Evolutionary conservation across 305 asterid species (phyloP).

Genomic region (Lippia alba): DNA sequence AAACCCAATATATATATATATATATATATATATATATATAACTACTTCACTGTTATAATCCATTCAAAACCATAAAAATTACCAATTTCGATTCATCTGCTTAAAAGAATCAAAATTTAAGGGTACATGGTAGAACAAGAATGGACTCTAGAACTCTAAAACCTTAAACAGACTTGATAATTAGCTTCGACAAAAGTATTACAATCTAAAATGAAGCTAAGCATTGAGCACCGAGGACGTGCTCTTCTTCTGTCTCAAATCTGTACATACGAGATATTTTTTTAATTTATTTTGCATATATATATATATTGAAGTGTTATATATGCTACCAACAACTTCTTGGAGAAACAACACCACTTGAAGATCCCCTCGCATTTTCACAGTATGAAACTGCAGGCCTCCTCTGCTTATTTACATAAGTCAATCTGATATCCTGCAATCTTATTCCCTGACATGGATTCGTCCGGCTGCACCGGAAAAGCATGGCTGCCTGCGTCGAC

Average conservation of each 20-base stretch:
- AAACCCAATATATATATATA: no score
- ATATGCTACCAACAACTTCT: conserved; percentile 52
- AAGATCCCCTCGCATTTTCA: conserved; percentile 59
- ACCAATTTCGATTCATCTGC: no score
- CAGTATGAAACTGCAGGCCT: conserved; percentile 61
- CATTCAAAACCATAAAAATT: no score
- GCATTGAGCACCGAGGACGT: background rate
- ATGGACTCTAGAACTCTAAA: no score
- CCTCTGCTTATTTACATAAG: conserved; percentile 39
- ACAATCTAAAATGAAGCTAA: background rate
- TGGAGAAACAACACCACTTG: conserved; percentile 54
- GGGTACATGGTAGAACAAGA: no score
- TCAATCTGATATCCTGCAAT: conserved; percentile 58
- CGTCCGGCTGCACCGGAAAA: conserved; percentile 63
- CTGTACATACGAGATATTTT: conserved; percentile 10
- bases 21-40: no score
- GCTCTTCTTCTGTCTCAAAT: background rate
- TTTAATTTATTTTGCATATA: no score
- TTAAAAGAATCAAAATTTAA: no score
- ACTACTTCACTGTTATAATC: no score
- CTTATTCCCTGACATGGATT: conserved; percentile 69
- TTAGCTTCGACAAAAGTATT: background rate
- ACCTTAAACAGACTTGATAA: background rate
- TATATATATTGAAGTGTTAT: background rate
- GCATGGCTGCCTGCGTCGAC: conserved; percentile 67